phyloP scores from a whole-genome alignment of 805 yeast species.

The Lachancea fermentati region DNA sequence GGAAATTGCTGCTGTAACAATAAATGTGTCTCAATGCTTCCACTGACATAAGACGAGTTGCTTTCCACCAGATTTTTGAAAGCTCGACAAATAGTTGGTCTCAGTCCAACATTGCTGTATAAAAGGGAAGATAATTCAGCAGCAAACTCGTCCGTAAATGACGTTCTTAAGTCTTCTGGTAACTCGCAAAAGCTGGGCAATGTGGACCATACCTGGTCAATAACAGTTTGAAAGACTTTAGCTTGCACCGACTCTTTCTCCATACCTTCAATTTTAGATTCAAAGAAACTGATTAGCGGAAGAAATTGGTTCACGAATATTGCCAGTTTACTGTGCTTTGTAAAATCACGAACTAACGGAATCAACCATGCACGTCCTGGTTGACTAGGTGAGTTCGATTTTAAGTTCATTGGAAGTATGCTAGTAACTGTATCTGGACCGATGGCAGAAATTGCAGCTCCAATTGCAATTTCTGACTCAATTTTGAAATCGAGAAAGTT shows the following conservation, averaged over 20 bases:
- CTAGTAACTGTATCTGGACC: slow-evolving; percentile 83
- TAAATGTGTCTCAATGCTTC: slow-evolving; percentile 43
- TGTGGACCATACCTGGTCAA: slow-evolving; percentile 89
- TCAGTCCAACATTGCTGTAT: slow-evolving; percentile 66
- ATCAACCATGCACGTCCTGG: slow-evolving; percentile 95
- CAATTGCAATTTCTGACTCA: slow-evolving; percentile 76
- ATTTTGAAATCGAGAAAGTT: slow-evolving; percentile 51
- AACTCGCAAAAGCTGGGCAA: slow-evolving; percentile 85
- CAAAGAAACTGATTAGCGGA: slow-evolving; percentile 58
- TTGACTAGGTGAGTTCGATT: slow-evolving; percentile 42
- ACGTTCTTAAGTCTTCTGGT: slow-evolving; percentile 61
- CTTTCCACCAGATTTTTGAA: slow-evolving; percentile 74
- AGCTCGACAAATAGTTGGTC: slow-evolving; percentile 81
- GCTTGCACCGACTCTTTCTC: slow-evolving; percentile 57
- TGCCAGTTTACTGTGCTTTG: slow-evolving; percentile 60
- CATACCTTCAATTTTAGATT: slow-evolving; percentile 39
- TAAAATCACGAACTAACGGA: slow-evolving; percentile 84
- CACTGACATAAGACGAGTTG: slow-evolving; percentile 49
- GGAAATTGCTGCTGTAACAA: slow-evolving; percentile 60
- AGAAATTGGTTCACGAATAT: slow-evolving; percentile 58
- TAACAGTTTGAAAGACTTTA: slow-evolving; percentile 77
- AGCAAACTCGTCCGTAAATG: slow-evolving; percentile 76
- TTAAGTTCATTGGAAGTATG: slow-evolving; percentile 73
- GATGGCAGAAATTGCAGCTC: slow-evolving; percentile 68
- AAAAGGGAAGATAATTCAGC: slow-evolving; percentile 64